A percentile compares a stretch with the other conserved stretches of the same genome.
Evolutionary conservation across 2,329 filamentous ascomycete species (phyloP).

Genomic region (Fusarium lyarnte): DNA sequence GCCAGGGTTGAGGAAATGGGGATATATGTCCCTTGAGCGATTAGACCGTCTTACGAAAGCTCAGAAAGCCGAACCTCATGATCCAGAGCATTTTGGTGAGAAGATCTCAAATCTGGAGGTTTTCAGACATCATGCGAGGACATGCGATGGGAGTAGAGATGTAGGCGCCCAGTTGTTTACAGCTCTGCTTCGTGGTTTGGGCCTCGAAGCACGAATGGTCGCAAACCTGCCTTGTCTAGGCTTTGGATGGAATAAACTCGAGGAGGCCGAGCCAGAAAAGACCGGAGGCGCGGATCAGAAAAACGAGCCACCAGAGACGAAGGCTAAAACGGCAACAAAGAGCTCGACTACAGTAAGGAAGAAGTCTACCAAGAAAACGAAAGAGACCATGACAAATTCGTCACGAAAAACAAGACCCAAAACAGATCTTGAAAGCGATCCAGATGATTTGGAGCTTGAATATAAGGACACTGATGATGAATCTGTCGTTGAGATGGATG

Average conservation of each 20-base stretch:
- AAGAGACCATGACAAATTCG: slow-evolving; percentile 30
- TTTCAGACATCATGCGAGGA: slow-evolving; percentile 74
- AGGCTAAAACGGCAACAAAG: slow-evolving; percentile 2
- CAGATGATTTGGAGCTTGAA: slow-evolving; percentile 56
- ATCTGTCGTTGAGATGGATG: slow-evolving; percentile 65
- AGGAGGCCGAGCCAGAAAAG: slow-evolving; percentile 73
- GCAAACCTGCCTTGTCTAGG: slow-evolving; percentile 86
- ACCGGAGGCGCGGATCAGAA: slow-evolving; percentile 30
- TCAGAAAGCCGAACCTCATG: slow-evolving; percentile 69
- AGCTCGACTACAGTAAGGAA: not conserved
- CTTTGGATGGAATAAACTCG: slow-evolving; percentile 88
- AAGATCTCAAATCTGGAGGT: slow-evolving; percentile 71
- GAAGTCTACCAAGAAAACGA: slow-evolving; percentile 7
- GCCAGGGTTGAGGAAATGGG: slow-evolving; percentile 86
- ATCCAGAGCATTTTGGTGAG: slow-evolving; percentile 78
- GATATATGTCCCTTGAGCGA: slow-evolving; percentile 82
- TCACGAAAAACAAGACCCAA: slow-evolving; percentile 18
- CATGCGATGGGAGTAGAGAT: slow-evolving; percentile 84
- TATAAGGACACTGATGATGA: slow-evolving; percentile 65
- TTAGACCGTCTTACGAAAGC: slow-evolving; percentile 78
- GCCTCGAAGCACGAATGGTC: slow-evolving; percentile 84
- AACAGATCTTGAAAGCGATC: slow-evolving; percentile 48
- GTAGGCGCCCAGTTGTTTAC: slow-evolving; percentile 91
- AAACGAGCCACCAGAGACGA: slow-evolving; percentile 1
- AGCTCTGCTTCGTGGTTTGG: slow-evolving; percentile 80